Base-by-base conservation (phyloP, 805 yeast species). In the Lipomyces japonicus region DNA sequence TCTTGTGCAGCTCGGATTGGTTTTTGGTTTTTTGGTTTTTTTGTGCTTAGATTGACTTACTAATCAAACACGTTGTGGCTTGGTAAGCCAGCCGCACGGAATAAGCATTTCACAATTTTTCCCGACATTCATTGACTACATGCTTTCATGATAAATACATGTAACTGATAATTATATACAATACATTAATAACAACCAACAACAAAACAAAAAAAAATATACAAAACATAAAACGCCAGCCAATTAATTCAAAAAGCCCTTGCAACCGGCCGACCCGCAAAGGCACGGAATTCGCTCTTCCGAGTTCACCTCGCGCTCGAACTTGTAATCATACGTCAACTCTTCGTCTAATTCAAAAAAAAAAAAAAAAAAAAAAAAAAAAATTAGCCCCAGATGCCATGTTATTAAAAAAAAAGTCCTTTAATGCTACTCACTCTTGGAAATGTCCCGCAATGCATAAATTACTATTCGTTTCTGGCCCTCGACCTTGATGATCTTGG, bases 261-360 rank as follows among this genome's bases (percentile, higher is more conserved):
- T 89, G 70, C 99, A 93, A 0, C 86, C 89, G 0, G 89, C 81
- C 1, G 97, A 90, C 2, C 99, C 99, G 75, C 99, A 93, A 12
- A 88, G 74, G 72, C 99, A 93, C 10, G 87, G 64, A 25, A 61
- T 61, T 14, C 63, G 48, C 42, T 59, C 63, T 21, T 52, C 58
- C 16, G 60, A 53, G 36, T 59, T 57, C 19, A 56, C 58, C 28
- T 57, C 61, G 47, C 95, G 75, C 67, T 89, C 97, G 65, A 93
- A 93, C 66, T 91, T 90, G 67, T 93, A 93, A 68, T 93, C 97
- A 62, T 93, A 93, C 0, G 99, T 93, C 62, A 93, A 73, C 65
- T 93, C 99, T 50, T 71, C 75, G 50, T 67, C 67, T 50, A 31
- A 19, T 25, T 24, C 3, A 7, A 23, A 10, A 4, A n/a, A 18